Evolutionary conservation across 768 basidiomycete genomes (phyloP).

Genomic region (Boletus huronensis): DNA sequence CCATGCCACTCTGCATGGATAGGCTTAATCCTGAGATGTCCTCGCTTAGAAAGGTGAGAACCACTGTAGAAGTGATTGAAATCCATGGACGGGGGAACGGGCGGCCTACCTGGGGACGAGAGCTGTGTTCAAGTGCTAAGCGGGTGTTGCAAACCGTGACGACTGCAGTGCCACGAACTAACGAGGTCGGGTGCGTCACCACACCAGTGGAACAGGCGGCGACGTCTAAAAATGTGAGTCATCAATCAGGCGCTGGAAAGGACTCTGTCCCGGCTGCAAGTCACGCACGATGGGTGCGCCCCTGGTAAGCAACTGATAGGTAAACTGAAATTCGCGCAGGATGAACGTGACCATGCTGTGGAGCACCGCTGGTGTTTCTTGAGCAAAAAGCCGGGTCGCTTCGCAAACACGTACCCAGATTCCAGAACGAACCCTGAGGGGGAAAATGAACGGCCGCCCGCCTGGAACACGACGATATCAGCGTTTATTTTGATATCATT

Average conservation of each 20-base stretch:
- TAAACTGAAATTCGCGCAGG: not conserved
- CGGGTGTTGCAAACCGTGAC: not conserved
- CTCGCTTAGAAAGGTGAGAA: not conserved
- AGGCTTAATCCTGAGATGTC: not conserved
- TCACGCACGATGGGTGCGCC: not conserved
- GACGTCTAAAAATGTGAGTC: not conserved
- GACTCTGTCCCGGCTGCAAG: not conserved
- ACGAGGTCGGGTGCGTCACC: not conserved
- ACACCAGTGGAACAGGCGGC: not conserved
- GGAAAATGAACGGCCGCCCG: no score
- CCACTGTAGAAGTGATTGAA: not conserved
- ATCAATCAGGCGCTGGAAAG: not conserved
- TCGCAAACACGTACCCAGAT: not conserved
- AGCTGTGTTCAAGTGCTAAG: not conserved
- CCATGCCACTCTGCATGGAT: not conserved
- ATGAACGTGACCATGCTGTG: not conserved
- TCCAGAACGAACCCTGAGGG: no score
- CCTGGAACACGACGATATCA: no score
- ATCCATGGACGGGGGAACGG: no score
- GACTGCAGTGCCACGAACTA: not conserved
- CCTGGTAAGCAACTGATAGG: not conserved
- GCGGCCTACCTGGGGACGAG: not conserved
- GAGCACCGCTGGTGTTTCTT: not conserved
- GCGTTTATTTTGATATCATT: no score
- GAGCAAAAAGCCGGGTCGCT: not conserved